Conservation (phyloP, 768 basidiomycete genomes). For the Austroboletus eburneus region DNA sequence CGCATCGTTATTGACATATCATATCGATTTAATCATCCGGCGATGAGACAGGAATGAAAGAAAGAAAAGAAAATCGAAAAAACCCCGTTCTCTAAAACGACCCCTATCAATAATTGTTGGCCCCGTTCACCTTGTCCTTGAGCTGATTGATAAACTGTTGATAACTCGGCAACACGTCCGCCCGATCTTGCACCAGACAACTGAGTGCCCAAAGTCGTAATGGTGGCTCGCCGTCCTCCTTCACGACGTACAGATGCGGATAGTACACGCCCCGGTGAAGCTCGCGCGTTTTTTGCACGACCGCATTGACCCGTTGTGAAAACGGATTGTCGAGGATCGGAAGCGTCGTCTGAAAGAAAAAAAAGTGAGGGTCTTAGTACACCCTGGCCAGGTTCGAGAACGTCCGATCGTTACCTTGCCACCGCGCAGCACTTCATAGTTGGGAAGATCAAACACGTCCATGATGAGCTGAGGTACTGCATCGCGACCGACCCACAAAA, state of each 20-base stretch:
- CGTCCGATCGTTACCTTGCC: constrained; percentile 65
- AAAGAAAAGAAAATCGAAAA: too few relatives aligned
- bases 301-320: constrained; percentile 91
- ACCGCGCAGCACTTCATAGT: constrained; percentile 83
- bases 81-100: neutral
- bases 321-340: constrained; percentile 89
- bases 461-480: constrained; percentile 92
- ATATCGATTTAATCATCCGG: too few relatives aligned
- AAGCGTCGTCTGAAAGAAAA: constrained; percentile 64
- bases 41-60: too few relatives aligned
- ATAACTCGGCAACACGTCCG: constrained; percentile 93
- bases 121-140: constrained; percentile 70
- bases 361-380: neutral
- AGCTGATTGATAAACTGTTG: constrained; percentile 88
- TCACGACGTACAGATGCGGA: constrained; percentile 93
- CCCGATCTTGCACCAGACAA: constrained; percentile 90
- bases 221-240: constrained; percentile 96
- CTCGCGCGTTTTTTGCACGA: constrained; percentile 93
- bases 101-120: constrained; percentile 27
- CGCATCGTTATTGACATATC: too few relatives aligned
- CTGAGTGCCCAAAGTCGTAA: constrained; percentile 94
- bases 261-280: constrained; percentile 90
- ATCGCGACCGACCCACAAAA: constrained; percentile 97
- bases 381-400: too few relatives aligned
- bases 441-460: constrained; percentile 91